Base-by-base conservation (phyloP, 306 rosid genomes). In the Cicer judaicum region DNA sequence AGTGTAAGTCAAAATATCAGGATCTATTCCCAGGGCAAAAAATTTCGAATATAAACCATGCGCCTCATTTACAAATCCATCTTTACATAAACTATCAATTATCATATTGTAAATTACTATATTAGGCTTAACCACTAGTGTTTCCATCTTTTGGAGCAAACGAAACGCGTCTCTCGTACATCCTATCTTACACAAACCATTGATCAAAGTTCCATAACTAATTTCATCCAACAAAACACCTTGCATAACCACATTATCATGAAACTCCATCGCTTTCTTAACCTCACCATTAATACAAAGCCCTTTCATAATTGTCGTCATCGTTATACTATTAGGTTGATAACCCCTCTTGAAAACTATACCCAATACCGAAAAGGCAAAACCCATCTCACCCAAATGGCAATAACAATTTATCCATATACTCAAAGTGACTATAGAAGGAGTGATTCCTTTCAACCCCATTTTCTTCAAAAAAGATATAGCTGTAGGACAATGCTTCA, bases 1-100 rank as follows among this genome's bases (percentile, higher is more conserved):
- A 24, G n/a, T 82, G 61, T 82, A 82, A 14, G 81, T 80, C 39
- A 74, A 43, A 70, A 78, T 62, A 57, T 78, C 57, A 2, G 82
- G 87, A 12, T 36, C 14, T 21, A 82, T 67, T 39, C 85, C 84
- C 24, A 2, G 19, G 1, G 3, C 53, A 47, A 49, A 54, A 75
- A 80, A 68, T 21, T 74, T 78, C 2, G 15, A 78, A 18, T 49
- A 80, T 34, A 84, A 42, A 53, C 55, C 44, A 1, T 11, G 14
- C 2, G 89, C 87, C 44, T 78, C 77, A 21, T n/a, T 41, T 16
- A 74, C 56, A 36, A 60, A 59, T 16, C 74, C 81, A 15, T 62
- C 77, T 75, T 83, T 85, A 15, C 84, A 85, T 14, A 85, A 67
- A 60, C 82, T 10, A 4, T 87, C 81, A 13, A 87, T 71, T 16